Conservation (phyloP, 2,329 filamentous ascomycete species). For the Trichoderma harzianum region DNA sequence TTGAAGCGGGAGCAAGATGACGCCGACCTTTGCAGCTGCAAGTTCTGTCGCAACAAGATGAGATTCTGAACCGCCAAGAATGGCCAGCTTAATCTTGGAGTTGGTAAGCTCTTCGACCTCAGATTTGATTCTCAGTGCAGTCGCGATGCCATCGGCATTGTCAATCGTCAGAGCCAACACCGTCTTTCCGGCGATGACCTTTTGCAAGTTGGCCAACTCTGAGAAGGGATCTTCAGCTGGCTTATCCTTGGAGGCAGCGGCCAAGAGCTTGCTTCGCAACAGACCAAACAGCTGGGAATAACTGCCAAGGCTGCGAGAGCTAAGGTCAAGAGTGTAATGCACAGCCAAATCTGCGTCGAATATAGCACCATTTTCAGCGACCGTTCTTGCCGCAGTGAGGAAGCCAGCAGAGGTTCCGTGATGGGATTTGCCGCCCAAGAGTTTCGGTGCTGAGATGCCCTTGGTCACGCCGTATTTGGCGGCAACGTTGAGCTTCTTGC, state of each 20-base stretch:
- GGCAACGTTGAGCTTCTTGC: constrained; percentile 53
- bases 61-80: constrained; percentile 62
- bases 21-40: constrained; percentile 52
- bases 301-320: constrained; percentile 41
- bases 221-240: constrained; percentile 41
- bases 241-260: constrained; percentile 41
- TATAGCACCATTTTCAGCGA: constrained; percentile 47
- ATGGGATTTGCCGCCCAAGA: constrained; percentile 41
- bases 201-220: constrained; percentile 49
- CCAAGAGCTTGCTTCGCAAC: constrained; percentile 52
- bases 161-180: constrained; percentile 58
- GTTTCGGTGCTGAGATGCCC: constrained; percentile 55
- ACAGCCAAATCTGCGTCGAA: constrained; percentile 54
- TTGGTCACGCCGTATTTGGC: constrained; percentile 56
- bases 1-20: constrained; percentile 59
- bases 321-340: constrained; percentile 55
- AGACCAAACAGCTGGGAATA: constrained; percentile 52
- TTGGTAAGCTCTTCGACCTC: constrained; percentile 47
- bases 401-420: constrained; percentile 59
- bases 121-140: constrained; percentile 56
- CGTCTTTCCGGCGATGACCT: constrained; percentile 51
- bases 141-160: constrained; percentile 60
- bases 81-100: constrained; percentile 48
- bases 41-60: constrained; percentile 57
- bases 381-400: constrained; percentile 46